phyloP scores from a whole-genome alignment of 768 basidiomycete genomes.

The Hypholoma fasciculare region DNA sequence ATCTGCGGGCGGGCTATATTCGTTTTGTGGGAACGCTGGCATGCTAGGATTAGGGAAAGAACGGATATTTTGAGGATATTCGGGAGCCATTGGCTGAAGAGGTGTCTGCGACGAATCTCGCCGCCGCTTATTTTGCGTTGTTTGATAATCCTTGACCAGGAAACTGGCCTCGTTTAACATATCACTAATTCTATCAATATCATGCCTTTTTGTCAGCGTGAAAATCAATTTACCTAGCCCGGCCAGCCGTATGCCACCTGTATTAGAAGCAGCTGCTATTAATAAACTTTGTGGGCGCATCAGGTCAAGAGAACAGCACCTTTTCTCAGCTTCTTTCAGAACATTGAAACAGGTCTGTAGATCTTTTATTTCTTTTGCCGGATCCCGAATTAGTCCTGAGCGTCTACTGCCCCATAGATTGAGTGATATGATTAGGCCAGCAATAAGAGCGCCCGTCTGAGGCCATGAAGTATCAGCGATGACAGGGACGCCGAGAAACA shows the following conservation, averaged over 20 bases:
- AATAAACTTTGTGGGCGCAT: no score
- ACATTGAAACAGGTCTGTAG: slow-evolving; percentile 53
- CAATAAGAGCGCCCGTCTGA: slow-evolving; percentile 34
- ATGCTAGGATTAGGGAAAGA: neutral
- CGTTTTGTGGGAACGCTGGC: neutral
- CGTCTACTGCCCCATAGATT: slow-evolving; percentile 53
- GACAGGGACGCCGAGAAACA: neutral
- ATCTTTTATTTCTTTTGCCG: slow-evolving; percentile 45
- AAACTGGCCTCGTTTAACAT: slow-evolving; percentile 58
- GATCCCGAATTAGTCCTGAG: slow-evolving; percentile 37
- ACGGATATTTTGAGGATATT: neutral
- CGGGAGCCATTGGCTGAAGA: neutral
- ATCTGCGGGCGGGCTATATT: neutral
- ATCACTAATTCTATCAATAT: slow-evolving; percentile 39
- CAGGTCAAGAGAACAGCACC: slow-evolving; percentile 19
- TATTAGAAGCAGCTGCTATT: no score
- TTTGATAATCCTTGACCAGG: slow-evolving; percentile 47
- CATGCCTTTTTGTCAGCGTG: slow-evolving; percentile 16
- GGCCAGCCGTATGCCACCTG: slow-evolving; percentile 40
- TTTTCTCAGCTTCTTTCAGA: slow-evolving; percentile 36
- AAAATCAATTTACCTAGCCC: slow-evolving; percentile 28
- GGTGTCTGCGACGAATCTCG: slow-evolving; percentile 28
- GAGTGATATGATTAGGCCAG: slow-evolving; percentile 53
- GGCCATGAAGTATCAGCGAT: no score
- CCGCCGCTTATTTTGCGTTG: slow-evolving; percentile 46